These are phyloP conservation scores for Anacardium occidentale DNA, from an alignment of 345 rosid genomes.

Conservation along the genomic window DNA sequence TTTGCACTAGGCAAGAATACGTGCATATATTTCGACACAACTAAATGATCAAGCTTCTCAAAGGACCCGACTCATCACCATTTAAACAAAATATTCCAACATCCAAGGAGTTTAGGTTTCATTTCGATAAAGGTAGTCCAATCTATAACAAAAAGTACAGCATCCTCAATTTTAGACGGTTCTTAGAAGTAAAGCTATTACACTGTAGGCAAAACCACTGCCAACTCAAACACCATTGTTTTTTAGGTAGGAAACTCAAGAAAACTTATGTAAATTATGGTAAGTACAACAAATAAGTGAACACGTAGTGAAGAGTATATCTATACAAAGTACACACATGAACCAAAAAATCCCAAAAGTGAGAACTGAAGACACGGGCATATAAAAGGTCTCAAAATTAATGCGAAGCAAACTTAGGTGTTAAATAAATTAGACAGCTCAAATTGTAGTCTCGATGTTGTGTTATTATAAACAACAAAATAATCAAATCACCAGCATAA, in stretches of 20 bases:
- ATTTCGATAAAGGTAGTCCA: not conserved
- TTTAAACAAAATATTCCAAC: not conserved
- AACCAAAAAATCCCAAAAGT: no score
- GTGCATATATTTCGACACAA: not conserved
- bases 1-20: not conserved
- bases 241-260: no score
- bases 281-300: not conserved
- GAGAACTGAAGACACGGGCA: no score
- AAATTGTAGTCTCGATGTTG: no score
- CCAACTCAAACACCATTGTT: not conserved
- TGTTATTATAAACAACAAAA: no score
- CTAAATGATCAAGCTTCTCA: not conserved
- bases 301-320: not conserved
- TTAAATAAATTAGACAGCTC: no score
- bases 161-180: not conserved
- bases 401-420: no score
- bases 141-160: not conserved
- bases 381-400: no score
- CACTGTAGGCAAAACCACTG: not conserved
- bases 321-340: no score
- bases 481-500: no score
- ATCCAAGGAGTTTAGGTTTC: constrained; percentile 7
- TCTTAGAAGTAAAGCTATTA: no score
- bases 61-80: not conserved
- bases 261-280: no score